A percentile compares a stretch with the other conserved stretches of the same genome.
phyloP scores from a whole-genome alignment of 2,329 filamentous ascomycete genomes.

The Phoma sp. region DNA sequence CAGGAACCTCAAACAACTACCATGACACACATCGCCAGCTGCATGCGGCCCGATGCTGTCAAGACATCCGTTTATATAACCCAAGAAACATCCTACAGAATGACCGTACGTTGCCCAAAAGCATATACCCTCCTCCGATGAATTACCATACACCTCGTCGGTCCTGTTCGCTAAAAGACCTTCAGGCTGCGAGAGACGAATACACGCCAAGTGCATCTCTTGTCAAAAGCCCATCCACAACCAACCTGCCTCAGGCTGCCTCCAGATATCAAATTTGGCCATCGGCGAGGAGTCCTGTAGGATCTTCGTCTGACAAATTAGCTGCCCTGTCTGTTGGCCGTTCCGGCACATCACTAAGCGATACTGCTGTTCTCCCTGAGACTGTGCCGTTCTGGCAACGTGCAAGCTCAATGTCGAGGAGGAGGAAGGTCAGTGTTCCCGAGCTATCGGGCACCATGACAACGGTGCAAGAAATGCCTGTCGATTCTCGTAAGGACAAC shows the following conservation, averaged over 20 bases:
- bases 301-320: conserved; percentile 41
- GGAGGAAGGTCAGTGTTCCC: conserved; percentile 52
- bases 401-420: conserved; percentile 47
- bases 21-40: conserved; percentile 56
- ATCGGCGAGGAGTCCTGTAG: conserved; percentile 39
- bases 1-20: conserved; percentile 45
- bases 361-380: conserved; percentile 46
- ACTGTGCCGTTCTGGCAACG: conserved; percentile 46
- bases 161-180: conserved; percentile 45
- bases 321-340: conserved; percentile 48
- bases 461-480: conserved; percentile 47
- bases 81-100: conserved; percentile 44
- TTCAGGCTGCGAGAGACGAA: conserved; percentile 39
- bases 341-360: conserved; percentile 51
- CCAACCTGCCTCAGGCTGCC: conserved; percentile 32
- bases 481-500: conserved; percentile 51
- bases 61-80: conserved; percentile 49
- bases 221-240: conserved; percentile 40
- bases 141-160: conserved; percentile 43
- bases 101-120: conserved; percentile 41
- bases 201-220: conserved; percentile 22
- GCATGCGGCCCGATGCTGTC: conserved; percentile 47
- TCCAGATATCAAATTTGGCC: conserved; percentile 50
- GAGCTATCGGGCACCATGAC: conserved; percentile 50
- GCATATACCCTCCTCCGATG: conserved; percentile 34